A percentile compares a stretch with the other conserved stretches of the same genome.
phyloP scores from a whole-genome alignment of 768 basidiomycete genomes.

The Collybia nuda region DNA sequence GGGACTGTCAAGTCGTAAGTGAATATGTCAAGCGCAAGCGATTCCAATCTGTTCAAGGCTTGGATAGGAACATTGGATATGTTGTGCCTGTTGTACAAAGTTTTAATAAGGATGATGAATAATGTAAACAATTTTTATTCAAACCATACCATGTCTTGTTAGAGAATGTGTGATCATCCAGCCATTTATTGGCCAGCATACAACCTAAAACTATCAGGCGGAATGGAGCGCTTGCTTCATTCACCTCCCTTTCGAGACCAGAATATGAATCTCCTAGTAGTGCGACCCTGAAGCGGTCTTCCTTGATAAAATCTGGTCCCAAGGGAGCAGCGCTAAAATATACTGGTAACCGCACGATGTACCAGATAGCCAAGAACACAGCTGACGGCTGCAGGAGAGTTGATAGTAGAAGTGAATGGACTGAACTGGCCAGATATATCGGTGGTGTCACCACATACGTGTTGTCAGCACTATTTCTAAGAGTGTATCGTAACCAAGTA shows the following conservation, averaged over 20 bases:
- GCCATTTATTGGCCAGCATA: conserved; percentile 88
- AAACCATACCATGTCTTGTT: conserved; percentile 80
- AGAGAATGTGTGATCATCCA: conserved; percentile 87
- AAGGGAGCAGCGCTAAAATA: conserved; percentile 56
- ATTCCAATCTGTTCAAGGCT: conserved; percentile 69
- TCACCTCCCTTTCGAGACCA: conserved; percentile 44
- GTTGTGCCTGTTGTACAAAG: conserved; percentile 56
- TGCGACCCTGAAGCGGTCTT: conserved; percentile 61
- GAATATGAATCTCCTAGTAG: conserved; percentile 51
- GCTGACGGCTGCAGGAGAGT: conserved; percentile 83
- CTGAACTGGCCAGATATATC: conserved; percentile 51
- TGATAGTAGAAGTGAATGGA: conserved; percentile 74
- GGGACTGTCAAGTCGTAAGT: conserved; percentile 70
- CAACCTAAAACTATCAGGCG: conserved; percentile 76
- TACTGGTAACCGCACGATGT: conserved; percentile 75
- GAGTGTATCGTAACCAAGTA: not conserved
- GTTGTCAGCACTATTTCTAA: conserved; percentile 29
- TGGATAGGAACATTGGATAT: conserved; percentile 76
- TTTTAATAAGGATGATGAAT: conserved; percentile 5
- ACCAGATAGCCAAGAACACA: conserved; percentile 78
- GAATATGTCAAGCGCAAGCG: conserved; percentile 69
- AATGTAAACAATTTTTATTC: not conserved
- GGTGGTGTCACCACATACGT: conserved; percentile 50
- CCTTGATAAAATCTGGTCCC: conserved; percentile 53
- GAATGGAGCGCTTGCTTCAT: conserved; percentile 66